Conservation (phyloP, 257 asterid species). For the Nicotiana sylvestris region DNA sequence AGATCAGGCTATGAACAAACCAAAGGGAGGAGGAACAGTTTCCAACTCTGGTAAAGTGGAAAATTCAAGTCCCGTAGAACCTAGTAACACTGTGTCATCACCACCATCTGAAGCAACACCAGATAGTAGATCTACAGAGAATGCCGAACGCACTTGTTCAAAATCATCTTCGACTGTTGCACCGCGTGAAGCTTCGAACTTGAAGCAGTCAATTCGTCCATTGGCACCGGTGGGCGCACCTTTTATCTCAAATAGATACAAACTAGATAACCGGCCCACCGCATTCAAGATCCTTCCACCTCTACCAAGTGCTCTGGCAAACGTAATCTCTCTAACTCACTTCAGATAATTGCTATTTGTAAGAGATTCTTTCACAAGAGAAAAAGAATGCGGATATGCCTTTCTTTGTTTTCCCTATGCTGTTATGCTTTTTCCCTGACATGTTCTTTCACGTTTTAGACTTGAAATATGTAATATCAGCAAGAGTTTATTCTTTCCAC, state of each 20-base stretch:
- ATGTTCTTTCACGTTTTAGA: not conserved
- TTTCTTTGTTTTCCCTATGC: not conserved
- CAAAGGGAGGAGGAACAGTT: slow-evolving; percentile 36
- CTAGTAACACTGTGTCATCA: slow-evolving; percentile 28
- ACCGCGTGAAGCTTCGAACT: slow-evolving; percentile 35
- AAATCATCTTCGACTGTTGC: slow-evolving; percentile 29
- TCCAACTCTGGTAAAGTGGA: slow-evolving; percentile 39
- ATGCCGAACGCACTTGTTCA: slow-evolving; percentile 25
- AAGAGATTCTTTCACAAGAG: not conserved
- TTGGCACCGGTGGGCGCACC: slow-evolving; percentile 51
- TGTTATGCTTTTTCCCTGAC: not conserved
- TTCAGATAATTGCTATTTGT: not conserved
- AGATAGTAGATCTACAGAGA: slow-evolving; percentile 37
- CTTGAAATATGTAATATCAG: not conserved
- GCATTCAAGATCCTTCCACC: slow-evolving; percentile 72
- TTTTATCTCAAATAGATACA: slow-evolving; percentile 60
- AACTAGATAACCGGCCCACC: slow-evolving; percentile 94
- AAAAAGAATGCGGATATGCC: not conserved
- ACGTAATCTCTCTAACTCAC: slow-evolving; percentile 41
- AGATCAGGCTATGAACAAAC: slow-evolving; percentile 40
- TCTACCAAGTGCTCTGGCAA: slow-evolving; percentile 71
- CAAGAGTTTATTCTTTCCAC: not conserved
- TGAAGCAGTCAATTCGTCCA: slow-evolving; percentile 53
- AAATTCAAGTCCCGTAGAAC: slow-evolving; percentile 27
- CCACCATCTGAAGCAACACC: slow-evolving; percentile 27